Conservation (phyloP, 192 early-diverging fungal species). For the Tieghemiomyces parasiticus region DNA sequence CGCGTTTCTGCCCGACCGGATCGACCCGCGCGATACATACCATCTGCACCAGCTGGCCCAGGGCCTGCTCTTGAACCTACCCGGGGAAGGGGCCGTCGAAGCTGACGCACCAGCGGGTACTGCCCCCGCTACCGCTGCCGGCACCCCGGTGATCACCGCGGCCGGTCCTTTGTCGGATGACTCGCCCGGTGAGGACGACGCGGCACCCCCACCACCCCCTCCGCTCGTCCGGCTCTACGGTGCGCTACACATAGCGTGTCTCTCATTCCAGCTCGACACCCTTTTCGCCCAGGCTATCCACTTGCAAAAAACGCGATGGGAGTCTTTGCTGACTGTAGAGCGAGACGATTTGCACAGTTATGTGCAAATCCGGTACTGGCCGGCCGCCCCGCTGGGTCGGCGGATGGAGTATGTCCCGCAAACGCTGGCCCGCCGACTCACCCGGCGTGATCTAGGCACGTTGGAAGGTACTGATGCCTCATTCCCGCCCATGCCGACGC, state of each 20-base stretch:
- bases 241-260: slow-evolving; percentile 50
- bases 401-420: background rate
- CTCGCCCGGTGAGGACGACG: background rate
- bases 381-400: too few species aligned
- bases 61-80: slow-evolving; percentile 13
- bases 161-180: background rate
- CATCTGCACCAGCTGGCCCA: slow-evolving; percentile 6
- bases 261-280: slow-evolving; percentile 51
- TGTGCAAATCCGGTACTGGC: background rate
- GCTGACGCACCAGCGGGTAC: slow-evolving; percentile 18
- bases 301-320: slow-evolving; percentile 24
- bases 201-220: slow-evolving; percentile 31
- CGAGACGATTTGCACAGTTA: background rate
- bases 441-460: background rate
- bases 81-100: slow-evolving; percentile 20
- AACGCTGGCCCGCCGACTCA: background rate
- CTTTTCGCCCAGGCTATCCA: slow-evolving; percentile 40
- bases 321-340: slow-evolving; percentile 22
- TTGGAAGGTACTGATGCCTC: too few species aligned
- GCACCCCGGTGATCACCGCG: slow-evolving; percentile 14
- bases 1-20: background rate
- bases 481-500: too few species aligned
- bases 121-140: slow-evolving; percentile 16
- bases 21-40: background rate
- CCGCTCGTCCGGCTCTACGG: slow-evolving; percentile 60